Evolutionary conservation across 768 basidiomycete species (phyloP), one percentile per base, ranked within the genome.

Genomic region (Xerocomellus dryophilus): DNA sequence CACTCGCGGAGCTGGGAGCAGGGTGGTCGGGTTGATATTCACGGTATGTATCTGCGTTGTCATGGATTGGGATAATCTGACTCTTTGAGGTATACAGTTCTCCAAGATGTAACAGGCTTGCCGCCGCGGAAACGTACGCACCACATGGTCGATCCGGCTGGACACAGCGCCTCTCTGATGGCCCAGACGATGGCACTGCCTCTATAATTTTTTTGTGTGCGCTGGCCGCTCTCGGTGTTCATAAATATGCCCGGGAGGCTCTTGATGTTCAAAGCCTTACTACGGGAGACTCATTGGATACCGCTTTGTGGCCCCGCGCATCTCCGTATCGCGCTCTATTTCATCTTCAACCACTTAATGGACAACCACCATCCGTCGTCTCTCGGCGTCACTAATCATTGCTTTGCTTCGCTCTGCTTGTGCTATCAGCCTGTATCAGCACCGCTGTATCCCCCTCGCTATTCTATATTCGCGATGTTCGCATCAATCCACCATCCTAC

Each of bases 1-100:
- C 83, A 85, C 70, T 73, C 78, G 61, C 76, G 84, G 62, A 79
- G 73, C 54, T 86, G 84, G 84, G 84, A 85, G 56, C 81, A 78
- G 62, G 71, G 69, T 59, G 71, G 69, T 34, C 69, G 62, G 40
- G 65, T 72, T 70, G 67, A 70, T 35, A 62, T 70, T 32, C 69
- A 62, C 1, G 51, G 71, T 70, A 36, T n/a, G 61, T 60, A 12
- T 35, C 21, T 29, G 27, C 42, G 57, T 53, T 51, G 52, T 56
- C 53, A 59, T 47, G 57, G 55, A 46, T 34, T 29, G 27, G 46
- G 42, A 47, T 32, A 42, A 53, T 45, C 48, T 60, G 42, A 60
- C 51, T 40, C 43, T 27, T 53, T 44, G 54, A 35, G 54, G 29
- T 7, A 25, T 35, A 21, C 21, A 69, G 69, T 69, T 25, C 50